These are phyloP conservation scores for Jaapia argillacea DNA, from an alignment of 768 basidiomycete species.

Conservation along the genomic window DNA sequence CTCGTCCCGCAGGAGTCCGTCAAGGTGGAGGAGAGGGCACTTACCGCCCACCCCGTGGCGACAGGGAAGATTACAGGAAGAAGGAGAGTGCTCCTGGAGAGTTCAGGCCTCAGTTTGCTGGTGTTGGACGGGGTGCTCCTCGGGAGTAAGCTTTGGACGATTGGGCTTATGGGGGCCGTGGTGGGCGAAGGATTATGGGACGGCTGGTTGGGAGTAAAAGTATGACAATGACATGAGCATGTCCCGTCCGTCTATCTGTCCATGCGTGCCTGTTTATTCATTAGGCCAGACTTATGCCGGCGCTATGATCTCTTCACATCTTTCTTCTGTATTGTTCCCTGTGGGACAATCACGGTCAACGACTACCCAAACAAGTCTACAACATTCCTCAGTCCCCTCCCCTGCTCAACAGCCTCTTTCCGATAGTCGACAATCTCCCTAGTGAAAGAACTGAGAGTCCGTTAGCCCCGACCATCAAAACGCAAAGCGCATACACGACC, in stretches of 20 bases:
- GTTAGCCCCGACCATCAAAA: conserved; percentile 9
- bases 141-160: conserved; percentile 58
- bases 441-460: conserved; percentile 45
- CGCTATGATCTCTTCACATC: too few relatives aligned
- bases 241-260: too few relatives aligned
- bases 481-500: neutral
- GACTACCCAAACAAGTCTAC: conserved; percentile 35
- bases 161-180: neutral
- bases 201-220: too few relatives aligned
- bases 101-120: conserved; percentile 82
- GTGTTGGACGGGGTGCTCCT: conserved; percentile 83
- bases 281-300: too few relatives aligned
- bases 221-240: too few relatives aligned
- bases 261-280: too few relatives aligned
- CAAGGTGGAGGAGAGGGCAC: conserved; percentile 66
- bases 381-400: conserved; percentile 23
- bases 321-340: too few relatives aligned
- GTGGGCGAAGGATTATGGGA: too few relatives aligned
- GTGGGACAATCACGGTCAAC: too few relatives aligned
- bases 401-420: conserved; percentile 14
- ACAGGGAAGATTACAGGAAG: conserved; percentile 87
- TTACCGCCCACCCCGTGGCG: conserved; percentile 83
- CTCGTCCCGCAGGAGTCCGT: conserved; percentile 71
- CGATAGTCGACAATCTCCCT: conserved; percentile 39
- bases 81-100: conserved; percentile 88